These are phyloP conservation scores for Rhodomyrtus psidioides DNA, from an alignment of 441 rosid species.

Conservation along the genomic window DNA sequence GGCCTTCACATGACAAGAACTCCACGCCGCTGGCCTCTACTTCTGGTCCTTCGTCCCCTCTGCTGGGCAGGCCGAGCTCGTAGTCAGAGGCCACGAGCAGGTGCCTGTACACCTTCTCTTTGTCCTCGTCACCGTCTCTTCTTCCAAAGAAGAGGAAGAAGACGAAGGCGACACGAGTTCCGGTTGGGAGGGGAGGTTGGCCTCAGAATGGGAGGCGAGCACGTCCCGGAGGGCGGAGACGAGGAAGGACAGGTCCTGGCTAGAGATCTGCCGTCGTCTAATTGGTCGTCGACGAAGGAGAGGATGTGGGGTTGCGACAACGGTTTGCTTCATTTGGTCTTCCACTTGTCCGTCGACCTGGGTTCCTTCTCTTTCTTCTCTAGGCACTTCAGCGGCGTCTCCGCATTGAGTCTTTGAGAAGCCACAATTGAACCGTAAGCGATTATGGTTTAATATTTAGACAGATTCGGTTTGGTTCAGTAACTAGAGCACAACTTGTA, in stretches of 20 bases:
- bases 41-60: not conserved
- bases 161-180: constrained; percentile 5
- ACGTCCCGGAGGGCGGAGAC: constrained; percentile 50
- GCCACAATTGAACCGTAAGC: no score
- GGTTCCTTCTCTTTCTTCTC: constrained; percentile 26
- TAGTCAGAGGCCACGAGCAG: constrained; percentile 79
- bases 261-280: constrained; percentile 25
- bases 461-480: no score
- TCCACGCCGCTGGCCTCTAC: not conserved
- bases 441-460: no score
- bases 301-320: constrained; percentile 19
- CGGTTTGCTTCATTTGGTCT: constrained; percentile 42
- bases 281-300: constrained; percentile 43
- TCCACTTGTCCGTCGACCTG: constrained; percentile 1
- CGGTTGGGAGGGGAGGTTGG: no score
- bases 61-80: constrained; percentile 76
- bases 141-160: not conserved
- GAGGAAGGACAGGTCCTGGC: constrained; percentile 37
- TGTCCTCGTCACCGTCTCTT: constrained; percentile 34
- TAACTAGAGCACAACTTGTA: no score
- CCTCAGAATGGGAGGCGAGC: constrained; percentile 18
- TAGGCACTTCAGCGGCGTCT: constrained; percentile 33
- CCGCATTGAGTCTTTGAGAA: constrained; percentile 12
- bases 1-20: constrained; percentile 19
- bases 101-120: constrained; percentile 56